Percentiles rank a stretch among this genome's conserved stretches.
phyloP scores from a whole-genome alignment of 2,329 filamentous ascomycete genomes.

The Talaromyces funiculosus region DNA sequence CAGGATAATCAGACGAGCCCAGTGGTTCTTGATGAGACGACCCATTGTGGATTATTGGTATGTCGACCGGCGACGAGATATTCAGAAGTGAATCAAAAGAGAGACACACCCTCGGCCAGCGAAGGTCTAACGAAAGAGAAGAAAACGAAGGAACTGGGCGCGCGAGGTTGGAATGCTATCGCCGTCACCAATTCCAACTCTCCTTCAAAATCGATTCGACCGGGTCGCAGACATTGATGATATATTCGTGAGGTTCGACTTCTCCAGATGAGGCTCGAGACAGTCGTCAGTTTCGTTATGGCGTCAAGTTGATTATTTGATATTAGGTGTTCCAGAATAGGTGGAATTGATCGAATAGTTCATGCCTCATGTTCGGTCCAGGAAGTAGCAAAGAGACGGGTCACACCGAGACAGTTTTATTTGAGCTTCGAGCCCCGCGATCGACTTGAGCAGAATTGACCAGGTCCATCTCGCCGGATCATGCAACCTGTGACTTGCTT shows the following conservation, averaged over 20 bases:
- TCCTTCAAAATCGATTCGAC: background rate
- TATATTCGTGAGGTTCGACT: background rate
- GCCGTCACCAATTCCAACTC: background rate
- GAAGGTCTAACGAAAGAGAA: background rate
- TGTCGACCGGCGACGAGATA: constrained; percentile 4
- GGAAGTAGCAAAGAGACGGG: background rate
- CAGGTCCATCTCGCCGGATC: background rate
- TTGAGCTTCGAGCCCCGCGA: background rate
- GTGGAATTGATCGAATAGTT: background rate
- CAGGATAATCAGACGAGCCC: constrained; percentile 88
- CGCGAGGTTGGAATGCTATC: background rate
- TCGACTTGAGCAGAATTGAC: background rate
- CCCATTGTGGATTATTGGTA: constrained; percentile 60
- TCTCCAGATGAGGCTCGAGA: background rate
- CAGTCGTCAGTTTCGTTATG: constrained; percentile 1
- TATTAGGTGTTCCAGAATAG: background rate
- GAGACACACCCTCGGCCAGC: background rate
- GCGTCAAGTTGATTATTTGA: constrained; percentile 1
- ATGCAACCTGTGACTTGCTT: background rate
- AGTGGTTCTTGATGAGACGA: constrained; percentile 98
- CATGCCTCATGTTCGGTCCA: background rate
- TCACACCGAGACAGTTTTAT: background rate
- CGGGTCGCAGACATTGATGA: background rate
- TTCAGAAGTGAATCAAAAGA: background rate
- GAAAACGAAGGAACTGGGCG: background rate